Evolutionary conservation across 352 stramenopile genomes (phyloP), one percentile per base, ranked within the genome.

Genomic region (Pythium rishiriense): DNA sequence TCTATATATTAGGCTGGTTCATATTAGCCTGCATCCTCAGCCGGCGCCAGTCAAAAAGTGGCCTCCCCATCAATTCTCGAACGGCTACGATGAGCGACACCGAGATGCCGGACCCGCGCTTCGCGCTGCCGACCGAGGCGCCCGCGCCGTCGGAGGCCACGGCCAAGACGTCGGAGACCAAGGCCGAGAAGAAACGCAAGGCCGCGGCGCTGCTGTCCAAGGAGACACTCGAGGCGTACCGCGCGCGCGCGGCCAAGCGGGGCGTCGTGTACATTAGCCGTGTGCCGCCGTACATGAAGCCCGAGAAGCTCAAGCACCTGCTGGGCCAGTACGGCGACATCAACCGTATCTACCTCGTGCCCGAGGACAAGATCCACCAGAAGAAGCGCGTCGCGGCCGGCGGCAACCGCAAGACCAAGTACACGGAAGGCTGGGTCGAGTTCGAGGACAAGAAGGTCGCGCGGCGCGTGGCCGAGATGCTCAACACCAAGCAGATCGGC

Each of bases 381-480:
- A 97, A 98, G 71, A 94, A 94, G 68, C 85, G 90, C 49, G 77
- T 91, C 37, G 85, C 87, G n/a, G 70, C 78, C 8, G 96, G 96
- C 24, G 94, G 93, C 24, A 98, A 97, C 70, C 87, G 87, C 37
- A 87, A 92, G 46, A 70, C 78, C 59, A 93, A 86, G 54, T 99
- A 98, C 72, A 97, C 83, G 1, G 97, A 99, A 78, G 97, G 97
- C 12, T 99, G 98, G 97, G 88, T 99, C 57, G 97, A 99, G 78
- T 99, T 99, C 66, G 91, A 94, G 62, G 89, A 98, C 73, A 99
- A 99, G 75, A 97, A 97, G 53, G 80, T 98, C 35, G 98, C 97
- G 22, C 99, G 98, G 63, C 74, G 75, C 43, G 87, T 98, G 50
- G 97, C 93, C 19, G 83, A 87, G 61, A 86, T 89, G 68, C 83